Percentiles rank a stretch among this genome's conserved stretches.
phyloP scores from a whole-genome alignment of 257 asterid species.

The Ocimum tenuiflorum region DNA sequence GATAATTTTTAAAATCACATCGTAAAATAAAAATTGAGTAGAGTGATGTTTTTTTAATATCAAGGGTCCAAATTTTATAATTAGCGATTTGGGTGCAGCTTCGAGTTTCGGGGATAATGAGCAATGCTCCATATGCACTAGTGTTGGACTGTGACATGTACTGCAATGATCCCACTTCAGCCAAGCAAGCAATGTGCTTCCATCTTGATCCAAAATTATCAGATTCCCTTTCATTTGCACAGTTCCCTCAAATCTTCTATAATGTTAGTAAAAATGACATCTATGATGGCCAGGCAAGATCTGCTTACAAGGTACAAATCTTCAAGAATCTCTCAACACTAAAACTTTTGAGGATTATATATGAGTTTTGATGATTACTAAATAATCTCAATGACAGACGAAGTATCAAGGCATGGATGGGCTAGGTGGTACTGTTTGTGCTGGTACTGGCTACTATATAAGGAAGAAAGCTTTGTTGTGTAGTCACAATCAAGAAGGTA shows the following conservation, averaged over 20 bases:
- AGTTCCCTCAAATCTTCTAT: slow-evolving; percentile 71
- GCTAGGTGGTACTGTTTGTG: slow-evolving; percentile 46
- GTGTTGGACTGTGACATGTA: slow-evolving; percentile 65
- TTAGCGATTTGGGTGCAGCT: background rate
- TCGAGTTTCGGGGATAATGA: slow-evolving; percentile 69
- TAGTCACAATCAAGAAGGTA: slow-evolving; percentile 45
- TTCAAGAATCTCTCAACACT: background rate
- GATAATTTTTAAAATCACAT: too few relatives aligned
- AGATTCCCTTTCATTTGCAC: slow-evolving; percentile 41
- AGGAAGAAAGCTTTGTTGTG: slow-evolving; percentile 55
- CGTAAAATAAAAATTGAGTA: too few relatives aligned
- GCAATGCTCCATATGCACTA: slow-evolving; percentile 61
- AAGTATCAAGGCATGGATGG: slow-evolving; percentile 94
- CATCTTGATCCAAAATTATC: slow-evolving; percentile 44
- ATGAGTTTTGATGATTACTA: background rate
- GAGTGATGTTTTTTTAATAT: too few relatives aligned
- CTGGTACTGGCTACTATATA: slow-evolving; percentile 72
- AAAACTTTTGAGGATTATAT: too few relatives aligned
- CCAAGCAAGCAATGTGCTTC: too few relatives aligned
- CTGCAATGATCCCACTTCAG: slow-evolving; percentile 60
- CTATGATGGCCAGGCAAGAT: slow-evolving; percentile 76
- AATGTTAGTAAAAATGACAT: slow-evolving; percentile 69
- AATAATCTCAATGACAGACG: slow-evolving; percentile 36
- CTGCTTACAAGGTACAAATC: slow-evolving; percentile 48
- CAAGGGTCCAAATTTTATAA: too few relatives aligned